These are phyloP conservation scores for Leccinum griseonigrum DNA, from an alignment of 1,284 basidiomycete genomes.

Conservation along the genomic window DNA sequence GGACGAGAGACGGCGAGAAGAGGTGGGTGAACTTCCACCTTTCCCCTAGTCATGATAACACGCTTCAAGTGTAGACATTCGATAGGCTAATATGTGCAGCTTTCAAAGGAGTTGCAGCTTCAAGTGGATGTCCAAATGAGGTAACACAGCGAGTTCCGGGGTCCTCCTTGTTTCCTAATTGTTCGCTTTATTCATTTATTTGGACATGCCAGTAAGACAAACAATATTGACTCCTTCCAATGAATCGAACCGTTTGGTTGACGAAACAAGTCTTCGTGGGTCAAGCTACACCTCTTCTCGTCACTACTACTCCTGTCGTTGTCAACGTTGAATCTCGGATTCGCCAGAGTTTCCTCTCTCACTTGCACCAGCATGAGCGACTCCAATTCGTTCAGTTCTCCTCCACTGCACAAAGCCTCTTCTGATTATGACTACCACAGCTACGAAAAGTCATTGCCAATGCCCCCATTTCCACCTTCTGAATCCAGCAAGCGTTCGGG, in stretches of 20 bases:
- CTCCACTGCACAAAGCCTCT: conserved; percentile 9
- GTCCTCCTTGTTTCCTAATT: conserved; percentile 16
- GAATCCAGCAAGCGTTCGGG: conserved; percentile 18
- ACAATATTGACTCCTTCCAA: conserved; percentile 17
- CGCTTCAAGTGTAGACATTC: not conserved
- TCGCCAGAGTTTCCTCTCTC: not conserved
- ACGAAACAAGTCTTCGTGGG: conserved; percentile 3
- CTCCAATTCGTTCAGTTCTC: conserved; percentile 9
- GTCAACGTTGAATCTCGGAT: not conserved
- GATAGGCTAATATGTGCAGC: not conserved
- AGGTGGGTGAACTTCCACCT: not conserved
- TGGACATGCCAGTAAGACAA: conserved; percentile 18
- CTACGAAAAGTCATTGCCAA: conserved; percentile 22
- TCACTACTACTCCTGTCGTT: not conserved
- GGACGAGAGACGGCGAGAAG: not conserved
- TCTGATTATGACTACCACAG: conserved; percentile 3
- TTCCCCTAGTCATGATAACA: not conserved
- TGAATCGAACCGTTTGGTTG: conserved; percentile 6
- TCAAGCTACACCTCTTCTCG: not conserved
- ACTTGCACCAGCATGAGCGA: conserved; percentile 14
- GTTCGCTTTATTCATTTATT: conserved; percentile 15
- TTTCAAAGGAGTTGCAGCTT: not conserved
- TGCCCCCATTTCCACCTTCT: conserved; percentile 17
- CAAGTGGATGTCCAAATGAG: not conserved
- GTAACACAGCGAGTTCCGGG: conserved; percentile 7